phyloP scores from a whole-genome alignment of 306 rosid species.

The Cucurbita moschata region DNA sequence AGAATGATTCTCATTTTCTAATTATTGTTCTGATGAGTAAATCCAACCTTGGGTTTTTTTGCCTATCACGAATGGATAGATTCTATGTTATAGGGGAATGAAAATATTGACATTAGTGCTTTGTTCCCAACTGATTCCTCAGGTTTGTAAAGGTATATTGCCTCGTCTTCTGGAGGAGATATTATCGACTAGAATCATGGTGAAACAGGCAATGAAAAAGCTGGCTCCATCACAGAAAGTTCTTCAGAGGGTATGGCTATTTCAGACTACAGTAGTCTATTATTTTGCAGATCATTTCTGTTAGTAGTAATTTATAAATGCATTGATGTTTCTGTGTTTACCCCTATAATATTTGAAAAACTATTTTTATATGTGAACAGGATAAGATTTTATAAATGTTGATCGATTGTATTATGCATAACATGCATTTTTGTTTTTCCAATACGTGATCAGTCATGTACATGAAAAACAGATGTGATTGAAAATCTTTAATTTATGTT shows the following conservation, averaged over 20 bases:
- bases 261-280: background rate
- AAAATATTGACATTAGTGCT: background rate
- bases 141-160: conserved; percentile 75
- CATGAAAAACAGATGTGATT: background rate
- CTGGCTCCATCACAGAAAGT: conserved; percentile 61
- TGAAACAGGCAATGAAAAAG: conserved; percentile 77
- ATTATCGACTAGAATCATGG: conserved; percentile 85
- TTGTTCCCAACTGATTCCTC: conserved; percentile 13
- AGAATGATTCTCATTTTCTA: background rate
- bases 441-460: background rate
- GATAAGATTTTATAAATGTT: background rate
- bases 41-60: background rate
- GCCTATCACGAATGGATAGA: background rate
- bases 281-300: background rate
- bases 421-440: background rate
- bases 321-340: background rate
- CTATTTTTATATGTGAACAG: background rate
- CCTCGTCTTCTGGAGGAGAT: conserved; percentile 90
- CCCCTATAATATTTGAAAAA: background rate
- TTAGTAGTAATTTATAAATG: background rate
- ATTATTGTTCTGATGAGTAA: background rate
- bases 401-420: background rate
- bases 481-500: background rate
- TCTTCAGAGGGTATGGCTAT: conserved; percentile 63
- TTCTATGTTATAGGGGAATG: background rate